A percentile compares a stretch with the other conserved stretches of the same genome.
phyloP scores from a whole-genome alignment of 306 rosid species.

The Prunus kanzakura region DNA sequence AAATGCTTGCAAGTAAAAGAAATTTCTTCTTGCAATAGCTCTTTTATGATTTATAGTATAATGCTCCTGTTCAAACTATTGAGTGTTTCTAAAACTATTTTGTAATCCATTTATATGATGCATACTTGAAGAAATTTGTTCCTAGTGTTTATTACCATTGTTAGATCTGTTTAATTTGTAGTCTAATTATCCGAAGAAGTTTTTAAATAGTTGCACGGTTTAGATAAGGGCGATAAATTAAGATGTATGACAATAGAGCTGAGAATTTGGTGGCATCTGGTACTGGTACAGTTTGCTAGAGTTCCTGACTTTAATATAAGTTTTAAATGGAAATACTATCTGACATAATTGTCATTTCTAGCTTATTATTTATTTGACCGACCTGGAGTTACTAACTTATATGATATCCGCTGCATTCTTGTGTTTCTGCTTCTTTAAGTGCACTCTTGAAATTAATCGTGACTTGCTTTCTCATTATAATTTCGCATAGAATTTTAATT shows the following conservation, averaged over 20 bases:
- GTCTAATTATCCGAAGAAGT: neutral
- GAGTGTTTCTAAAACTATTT: neutral
- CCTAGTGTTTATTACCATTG: neutral
- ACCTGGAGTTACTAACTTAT: neutral
- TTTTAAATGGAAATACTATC: neutral
- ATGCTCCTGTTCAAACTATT: neutral
- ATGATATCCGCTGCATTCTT: neutral
- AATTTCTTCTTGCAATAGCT: neutral
- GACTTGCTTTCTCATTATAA: neutral
- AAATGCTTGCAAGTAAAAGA: too few relatives aligned
- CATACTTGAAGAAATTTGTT: neutral
- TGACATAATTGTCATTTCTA: neutral
- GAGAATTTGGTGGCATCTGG: slow-evolving; percentile 5
- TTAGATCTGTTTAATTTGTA: neutral
- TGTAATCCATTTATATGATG: neutral
- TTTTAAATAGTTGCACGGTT: neutral
- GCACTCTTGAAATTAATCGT: neutral
- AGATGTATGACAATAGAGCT: neutral
- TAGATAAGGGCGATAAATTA: neutral
- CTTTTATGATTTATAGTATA: neutral
- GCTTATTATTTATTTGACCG: neutral
- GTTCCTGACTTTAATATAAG: neutral
- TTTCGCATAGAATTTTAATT: neutral
- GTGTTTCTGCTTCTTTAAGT: neutral
- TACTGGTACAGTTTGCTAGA: neutral